phyloP scores from a whole-genome alignment of 164 flowering plant genomes.

The Annona cherimola region DNA sequence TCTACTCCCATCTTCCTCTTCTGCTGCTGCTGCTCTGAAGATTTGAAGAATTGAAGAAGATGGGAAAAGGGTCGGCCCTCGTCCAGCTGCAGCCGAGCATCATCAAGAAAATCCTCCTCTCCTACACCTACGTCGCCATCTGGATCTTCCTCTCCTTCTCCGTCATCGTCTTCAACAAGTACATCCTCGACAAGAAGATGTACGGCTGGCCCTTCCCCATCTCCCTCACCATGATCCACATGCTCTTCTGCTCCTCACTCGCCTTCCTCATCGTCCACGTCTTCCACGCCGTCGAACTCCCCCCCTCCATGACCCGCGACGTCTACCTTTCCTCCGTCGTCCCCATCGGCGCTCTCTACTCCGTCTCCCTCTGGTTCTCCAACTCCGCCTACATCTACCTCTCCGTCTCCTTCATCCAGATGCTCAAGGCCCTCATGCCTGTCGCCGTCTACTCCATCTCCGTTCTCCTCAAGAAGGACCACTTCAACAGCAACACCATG shows the following conservation, averaged over 20 bases:
- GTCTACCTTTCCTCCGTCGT: constrained; percentile 37
- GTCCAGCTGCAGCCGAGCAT: constrained; percentile 22
- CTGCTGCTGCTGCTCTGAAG: not conserved
- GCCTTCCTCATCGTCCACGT: constrained; percentile 38
- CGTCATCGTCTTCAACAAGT: constrained; percentile 50
- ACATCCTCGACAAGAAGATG: constrained; percentile 48
- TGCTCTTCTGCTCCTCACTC: constrained; percentile 39
- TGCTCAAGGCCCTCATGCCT: constrained; percentile 51
- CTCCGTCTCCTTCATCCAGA: constrained; percentile 47
- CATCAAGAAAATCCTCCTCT: constrained; percentile 32
- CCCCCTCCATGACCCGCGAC: constrained; percentile 34
- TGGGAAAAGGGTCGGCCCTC: constrained; percentile 35
- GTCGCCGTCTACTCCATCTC: constrained; percentile 46
- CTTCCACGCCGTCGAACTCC: constrained; percentile 31
- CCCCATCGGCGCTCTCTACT: constrained; percentile 44
- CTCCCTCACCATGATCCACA: constrained; percentile 45
- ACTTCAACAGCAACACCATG: constrained; percentile 27
- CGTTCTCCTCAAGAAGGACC: constrained; percentile 28
- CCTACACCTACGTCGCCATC: constrained; percentile 34
- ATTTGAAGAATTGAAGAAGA: not conserved
- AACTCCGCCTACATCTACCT: constrained; percentile 47
- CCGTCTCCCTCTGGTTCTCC: constrained; percentile 40
- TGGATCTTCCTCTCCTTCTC: constrained; percentile 52
- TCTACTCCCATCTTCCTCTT: not conserved
- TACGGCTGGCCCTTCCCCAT: constrained; percentile 48